Evolutionary conservation across 208 protist species (phyloP), one percentile per base, ranked within the genome.

Genomic region (Lotmaria passim): DNA sequence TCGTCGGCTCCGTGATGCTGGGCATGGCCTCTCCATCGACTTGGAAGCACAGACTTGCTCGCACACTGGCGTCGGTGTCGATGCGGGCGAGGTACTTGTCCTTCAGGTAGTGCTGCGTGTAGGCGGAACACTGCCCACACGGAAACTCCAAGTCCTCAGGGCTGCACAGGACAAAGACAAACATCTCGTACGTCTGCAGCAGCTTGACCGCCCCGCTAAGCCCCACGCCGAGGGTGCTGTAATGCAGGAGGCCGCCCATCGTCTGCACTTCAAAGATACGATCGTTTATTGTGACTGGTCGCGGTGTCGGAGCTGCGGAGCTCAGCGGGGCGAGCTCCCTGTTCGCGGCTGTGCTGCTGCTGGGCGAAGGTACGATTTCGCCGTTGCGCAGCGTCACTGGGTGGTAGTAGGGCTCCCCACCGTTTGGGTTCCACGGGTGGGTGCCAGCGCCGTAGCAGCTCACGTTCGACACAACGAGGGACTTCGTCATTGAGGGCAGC

Each of bases 401-500:
- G 33, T 63, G 76, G 74, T 84, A 86, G 69, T 82, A 83, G 19
- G 61, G 46, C 21, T 67, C 57, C 0, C 78, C 72, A 24, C 67
- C 34, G 48, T 47, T 11, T 43, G 72, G 63, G 24, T 79, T 55
- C 88, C 90, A 96, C 28, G 86, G 88, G 36, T 79, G 65, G 17
- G 76, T 82, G 15, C 90, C 90, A 33, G 84, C 82, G 17, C 78
- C 78, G 82, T 96, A 96, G 34, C 78, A 83, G 73, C 78, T 83
- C 43, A 96, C 84, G 72, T 96, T 96, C 43, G 84, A 84, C 28
- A 93, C 51, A 30, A 93, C 72, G n/a, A 96, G 66, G 26, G 82
- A 81, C 71, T 91, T 90, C 69, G 70, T 77, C 26, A 55, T 69
- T 5, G 48, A 63, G 11, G 90, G 90, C 23, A 96, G 72, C 67